Percentiles rank a stretch among this genome's conserved stretches.
Conservation (phyloP, 164 flowering plant species). For the Liriodendron chinense region DNA sequence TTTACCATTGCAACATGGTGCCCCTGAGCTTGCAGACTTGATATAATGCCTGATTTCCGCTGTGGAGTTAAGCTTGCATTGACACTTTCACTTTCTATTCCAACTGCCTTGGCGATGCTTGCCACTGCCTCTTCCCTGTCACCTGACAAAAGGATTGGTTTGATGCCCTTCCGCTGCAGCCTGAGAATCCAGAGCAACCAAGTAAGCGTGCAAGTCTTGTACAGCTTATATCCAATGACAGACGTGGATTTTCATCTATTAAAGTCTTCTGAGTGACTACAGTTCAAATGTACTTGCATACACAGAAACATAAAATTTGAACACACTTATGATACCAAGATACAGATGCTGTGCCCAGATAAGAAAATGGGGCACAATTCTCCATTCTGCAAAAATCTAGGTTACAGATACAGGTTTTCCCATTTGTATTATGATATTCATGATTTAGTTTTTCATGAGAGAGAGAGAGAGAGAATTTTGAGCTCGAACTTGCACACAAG, state of each 20-base stretch:
- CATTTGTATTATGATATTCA: too few relatives aligned
- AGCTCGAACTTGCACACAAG: too few relatives aligned
- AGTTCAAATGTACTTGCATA: too few relatives aligned
- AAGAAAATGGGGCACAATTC: too few relatives aligned
- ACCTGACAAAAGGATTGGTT: constrained; percentile 76
- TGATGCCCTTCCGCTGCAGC: constrained; percentile 75
- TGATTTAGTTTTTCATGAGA: too few relatives aligned
- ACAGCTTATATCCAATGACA: background rate
- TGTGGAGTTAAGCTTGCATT: constrained; percentile 73
- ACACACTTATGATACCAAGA: too few relatives aligned
- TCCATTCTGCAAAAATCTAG: too few relatives aligned
- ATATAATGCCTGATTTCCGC: constrained; percentile 62
- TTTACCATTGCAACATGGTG: constrained; percentile 87
- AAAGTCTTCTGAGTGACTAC: background rate
- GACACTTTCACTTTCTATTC: constrained; percentile 50
- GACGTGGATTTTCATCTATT: background rate
- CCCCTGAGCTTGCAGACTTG: constrained; percentile 66
- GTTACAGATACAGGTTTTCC: too few relatives aligned
- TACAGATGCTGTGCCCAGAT: too few relatives aligned
- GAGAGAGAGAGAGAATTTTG: too few relatives aligned
- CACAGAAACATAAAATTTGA: too few relatives aligned
- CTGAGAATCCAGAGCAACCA: constrained; percentile 26
- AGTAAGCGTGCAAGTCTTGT: background rate
- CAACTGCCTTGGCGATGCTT: constrained; percentile 70
- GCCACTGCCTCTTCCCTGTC: constrained; percentile 99